phyloP scores from a whole-genome alignment of 1,284 basidiomycete genomes.

The Rhizoctonia solani region DNA sequence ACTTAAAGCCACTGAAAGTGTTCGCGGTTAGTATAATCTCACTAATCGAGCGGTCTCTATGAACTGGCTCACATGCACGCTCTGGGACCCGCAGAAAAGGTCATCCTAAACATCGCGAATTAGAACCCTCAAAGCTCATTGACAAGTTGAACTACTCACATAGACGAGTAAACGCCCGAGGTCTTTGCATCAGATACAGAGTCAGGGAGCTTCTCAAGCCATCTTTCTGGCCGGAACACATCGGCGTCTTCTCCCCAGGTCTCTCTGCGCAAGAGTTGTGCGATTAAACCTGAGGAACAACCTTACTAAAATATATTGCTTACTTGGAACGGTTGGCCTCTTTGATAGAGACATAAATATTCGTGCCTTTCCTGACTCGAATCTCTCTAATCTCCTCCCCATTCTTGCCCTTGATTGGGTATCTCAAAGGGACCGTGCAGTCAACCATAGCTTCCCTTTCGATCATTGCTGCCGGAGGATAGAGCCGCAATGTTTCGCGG shows the following conservation, averaged over 20 bases:
- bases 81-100: neutral
- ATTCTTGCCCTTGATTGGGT: neutral
- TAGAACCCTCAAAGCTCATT: neutral
- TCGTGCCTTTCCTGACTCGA: neutral
- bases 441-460: conserved; percentile 50
- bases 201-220: neutral
- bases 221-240: neutral
- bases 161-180: neutral
- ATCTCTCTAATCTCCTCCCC: neutral
- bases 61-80: conserved; percentile 10
- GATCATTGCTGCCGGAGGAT: conserved; percentile 66
- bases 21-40: neutral
- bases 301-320: neutral
- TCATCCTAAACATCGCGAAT: neutral
- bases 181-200: neutral
- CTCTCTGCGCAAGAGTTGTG: neutral
- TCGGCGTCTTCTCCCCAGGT: neutral
- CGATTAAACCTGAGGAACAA: neutral
- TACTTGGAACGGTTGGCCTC: neutral
- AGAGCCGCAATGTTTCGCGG: conserved; percentile 67
- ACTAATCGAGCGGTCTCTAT: neutral
- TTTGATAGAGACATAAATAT: neutral
- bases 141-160: neutral
- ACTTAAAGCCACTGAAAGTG: conserved; percentile 1
- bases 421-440: neutral